Conservation (phyloP, 2,329 filamentous ascomycete genomes). For the Colletotrichum sp. region DNA sequence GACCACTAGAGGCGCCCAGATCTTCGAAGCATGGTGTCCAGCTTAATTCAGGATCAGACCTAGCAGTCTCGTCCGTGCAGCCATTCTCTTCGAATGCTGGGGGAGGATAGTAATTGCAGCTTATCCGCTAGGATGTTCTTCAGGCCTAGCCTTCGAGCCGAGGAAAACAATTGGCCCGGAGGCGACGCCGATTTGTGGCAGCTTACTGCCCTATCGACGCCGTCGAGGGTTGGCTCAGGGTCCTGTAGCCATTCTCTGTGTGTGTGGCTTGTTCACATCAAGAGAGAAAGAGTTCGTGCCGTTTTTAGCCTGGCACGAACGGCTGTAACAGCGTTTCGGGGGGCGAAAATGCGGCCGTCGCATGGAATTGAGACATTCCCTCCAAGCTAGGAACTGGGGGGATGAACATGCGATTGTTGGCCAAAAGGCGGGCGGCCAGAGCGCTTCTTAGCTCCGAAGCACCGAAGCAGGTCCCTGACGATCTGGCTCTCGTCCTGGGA, state of each 20-base stretch:
- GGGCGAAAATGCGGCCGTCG: neutral
- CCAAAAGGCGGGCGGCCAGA: neutral
- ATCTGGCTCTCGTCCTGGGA: neutral
- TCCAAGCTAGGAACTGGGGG: neutral
- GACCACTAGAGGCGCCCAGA: neutral
- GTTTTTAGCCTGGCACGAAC: neutral
- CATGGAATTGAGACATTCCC: slow-evolving; percentile 3
- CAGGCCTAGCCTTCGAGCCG: neutral
- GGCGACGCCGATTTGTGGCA: neutral
- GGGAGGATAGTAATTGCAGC: neutral
- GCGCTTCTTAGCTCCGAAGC: neutral
- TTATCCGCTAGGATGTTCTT: neutral
- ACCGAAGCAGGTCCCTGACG: neutral
- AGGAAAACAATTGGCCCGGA: neutral
- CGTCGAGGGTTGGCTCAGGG: neutral
- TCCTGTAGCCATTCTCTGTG: neutral
- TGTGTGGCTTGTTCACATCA: neutral
- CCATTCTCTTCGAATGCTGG: neutral
- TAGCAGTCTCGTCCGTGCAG: neutral
- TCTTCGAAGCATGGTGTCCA: neutral
- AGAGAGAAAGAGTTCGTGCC: neutral
- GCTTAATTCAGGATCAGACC: neutral
- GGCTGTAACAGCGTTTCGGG: neutral
- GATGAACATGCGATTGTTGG: neutral
- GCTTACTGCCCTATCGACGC: neutral